phyloP scores from a whole-genome alignment of 257 asterid species.

The Scutellaria galericulata region DNA sequence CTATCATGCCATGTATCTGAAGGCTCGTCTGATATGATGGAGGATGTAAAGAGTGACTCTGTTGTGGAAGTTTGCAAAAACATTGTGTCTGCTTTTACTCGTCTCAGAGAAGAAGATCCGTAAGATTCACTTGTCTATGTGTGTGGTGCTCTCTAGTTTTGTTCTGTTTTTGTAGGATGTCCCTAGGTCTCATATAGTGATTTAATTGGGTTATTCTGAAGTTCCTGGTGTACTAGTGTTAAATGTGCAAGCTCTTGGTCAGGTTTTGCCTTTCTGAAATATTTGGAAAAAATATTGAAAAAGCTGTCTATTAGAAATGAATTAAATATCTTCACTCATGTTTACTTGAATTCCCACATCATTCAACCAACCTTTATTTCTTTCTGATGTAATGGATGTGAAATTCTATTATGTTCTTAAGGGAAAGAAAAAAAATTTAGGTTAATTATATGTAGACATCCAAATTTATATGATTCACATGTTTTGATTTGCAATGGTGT shows the following conservation, averaged over 20 bases:
- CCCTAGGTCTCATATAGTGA: background rate
- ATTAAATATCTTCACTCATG: background rate
- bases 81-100: conserved; percentile 63
- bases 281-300: conserved; percentile 1
- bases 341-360: background rate
- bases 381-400: background rate
- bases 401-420: background rate
- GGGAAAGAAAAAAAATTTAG: background rate
- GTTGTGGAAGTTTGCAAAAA: conserved; percentile 61
- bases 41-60: conserved; percentile 46
- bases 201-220: conserved; percentile 10
- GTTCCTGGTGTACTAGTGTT: background rate
- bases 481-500: background rate
- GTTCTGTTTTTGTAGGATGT: conserved; percentile 8
- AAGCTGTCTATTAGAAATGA: background rate
- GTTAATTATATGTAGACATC: background rate
- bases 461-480: background rate
- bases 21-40: conserved; percentile 43
- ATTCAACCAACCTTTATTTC: background rate
- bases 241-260: conserved; percentile 17
- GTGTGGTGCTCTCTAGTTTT: background rate
- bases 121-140: conserved; percentile 45
- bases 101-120: conserved; percentile 68
- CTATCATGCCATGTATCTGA: conserved; percentile 45
- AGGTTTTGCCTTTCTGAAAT: background rate